Evolutionary conservation across 106 monocot species (phyloP).

Genomic region (Allium sativum): DNA sequence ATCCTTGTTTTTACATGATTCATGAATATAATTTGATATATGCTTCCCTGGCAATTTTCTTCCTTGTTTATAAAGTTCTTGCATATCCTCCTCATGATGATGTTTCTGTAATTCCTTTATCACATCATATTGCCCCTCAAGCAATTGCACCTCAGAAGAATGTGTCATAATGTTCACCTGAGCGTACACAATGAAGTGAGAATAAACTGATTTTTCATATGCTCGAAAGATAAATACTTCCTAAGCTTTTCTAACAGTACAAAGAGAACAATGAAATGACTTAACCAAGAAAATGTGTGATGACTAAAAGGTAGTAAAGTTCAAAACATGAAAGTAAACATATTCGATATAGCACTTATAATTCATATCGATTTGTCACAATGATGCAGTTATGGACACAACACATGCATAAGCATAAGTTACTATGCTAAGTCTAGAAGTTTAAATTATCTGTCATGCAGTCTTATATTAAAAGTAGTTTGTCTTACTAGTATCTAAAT

Average conservation of each 20-base stretch:
- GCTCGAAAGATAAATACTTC: background rate
- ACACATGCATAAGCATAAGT: too few species aligned
- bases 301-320: background rate
- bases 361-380: too few species aligned
- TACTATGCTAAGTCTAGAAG: too few species aligned
- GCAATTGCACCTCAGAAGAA: constrained; percentile 23
- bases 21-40: background rate
- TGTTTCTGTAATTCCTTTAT: constrained; percentile 24
- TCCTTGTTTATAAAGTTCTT: constrained; percentile 9
- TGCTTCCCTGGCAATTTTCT: background rate
- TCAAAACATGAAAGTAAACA: background rate
- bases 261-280: too few species aligned
- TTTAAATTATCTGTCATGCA: too few species aligned
- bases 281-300: background rate
- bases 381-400: too few species aligned
- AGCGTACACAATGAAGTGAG: background rate
- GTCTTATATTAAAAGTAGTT: too few species aligned
- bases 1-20: background rate
- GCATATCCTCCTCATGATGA: constrained; percentile 18
- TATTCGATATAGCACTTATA: background rate
- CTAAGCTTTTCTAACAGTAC: background rate
- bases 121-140: constrained; percentile 10
- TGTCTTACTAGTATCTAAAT: too few species aligned
- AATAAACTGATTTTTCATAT: background rate
- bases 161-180: constrained; percentile 34